Base-by-base conservation (phyloP, 306 rosid species). In the Crotalaria pallida region DNA sequence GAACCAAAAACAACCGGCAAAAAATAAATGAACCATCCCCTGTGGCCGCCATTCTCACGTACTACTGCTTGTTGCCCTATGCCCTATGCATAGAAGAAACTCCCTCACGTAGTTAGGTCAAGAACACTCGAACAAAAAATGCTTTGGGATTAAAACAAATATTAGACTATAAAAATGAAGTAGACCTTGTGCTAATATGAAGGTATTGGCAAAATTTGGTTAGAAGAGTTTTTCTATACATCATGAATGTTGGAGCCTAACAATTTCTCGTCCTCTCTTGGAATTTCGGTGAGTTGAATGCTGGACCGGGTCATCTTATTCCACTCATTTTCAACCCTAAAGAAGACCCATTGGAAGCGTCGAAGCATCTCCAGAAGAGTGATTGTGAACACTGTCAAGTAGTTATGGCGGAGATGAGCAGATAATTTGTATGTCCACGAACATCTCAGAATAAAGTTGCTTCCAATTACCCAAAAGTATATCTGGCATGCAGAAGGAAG, bases 401-500 rank as follows among this genome's bases (percentile, higher is more conserved):
- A 94, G 79, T 94, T 94, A 78, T 94, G 96, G 22, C 99, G 97
- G 36, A 94, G 87, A 89, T 94, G 97, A 17, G 99, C 92, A 27
- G 99, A 94, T 52, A 94, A 72, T 81, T 94, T 94, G 72, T 91
- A 94, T 6, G 99, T 94, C 99, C 99, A 91, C 0, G 99, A 80
- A 72, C 99, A 85, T 16, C 97, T 95, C 69, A 94, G 66, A 49
- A 94, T 29, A 71, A 91, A 84, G 90, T 94, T 94, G 86, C 96
- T 94, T 58, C 87, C 88, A 16, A 94, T 81, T 62, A 74, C 96
- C 97, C 97, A 94, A 76, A 84, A 80, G 78, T 87, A 94, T 52
- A 94, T 73, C 97, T 94, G 96, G 75, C 79, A 73, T 34, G 50
- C 49, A 33, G 65, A 62, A 34, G 40, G 61, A 29, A 23, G 71